Percentiles rank a stretch among this genome's conserved stretches.
These are phyloP conservation scores for Multifurca ochricompacta DNA, from an alignment of 768 basidiomycete genomes.

Conservation along the genomic window DNA sequence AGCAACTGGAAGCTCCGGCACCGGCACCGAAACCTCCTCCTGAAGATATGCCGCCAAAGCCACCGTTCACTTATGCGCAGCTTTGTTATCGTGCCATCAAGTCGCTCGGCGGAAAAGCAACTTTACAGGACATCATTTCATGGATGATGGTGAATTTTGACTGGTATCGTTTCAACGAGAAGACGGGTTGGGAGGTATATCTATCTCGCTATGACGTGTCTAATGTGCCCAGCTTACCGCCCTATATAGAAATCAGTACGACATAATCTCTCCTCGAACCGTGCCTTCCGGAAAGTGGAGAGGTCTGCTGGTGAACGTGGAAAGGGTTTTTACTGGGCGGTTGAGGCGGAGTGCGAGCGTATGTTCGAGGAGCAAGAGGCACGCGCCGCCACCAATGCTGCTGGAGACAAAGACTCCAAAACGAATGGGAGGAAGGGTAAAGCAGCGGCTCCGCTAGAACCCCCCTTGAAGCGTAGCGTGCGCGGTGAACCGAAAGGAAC, in stretches of 20 bases:
- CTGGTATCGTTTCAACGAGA: constrained; percentile 82
- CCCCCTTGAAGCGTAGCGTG: constrained; percentile 60
- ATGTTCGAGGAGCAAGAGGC: constrained; percentile 64
- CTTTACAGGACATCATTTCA: constrained; percentile 81
- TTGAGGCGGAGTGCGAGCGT: constrained; percentile 68
- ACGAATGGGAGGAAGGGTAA: constrained; percentile 54
- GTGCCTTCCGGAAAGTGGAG: constrained; percentile 87
- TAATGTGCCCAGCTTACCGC: background rate
- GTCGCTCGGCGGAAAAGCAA: constrained; percentile 75
- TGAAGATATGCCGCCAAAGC: constrained; percentile 81
- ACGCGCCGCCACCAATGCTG: constrained; percentile 28
- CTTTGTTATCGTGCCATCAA: constrained; percentile 87
- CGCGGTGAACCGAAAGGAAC: constrained; percentile 53
- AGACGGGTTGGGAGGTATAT: constrained; percentile 84
- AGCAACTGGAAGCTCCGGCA: constrained; percentile 27
- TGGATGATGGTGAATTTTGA: constrained; percentile 89
- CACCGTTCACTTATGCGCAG: constrained; percentile 83
- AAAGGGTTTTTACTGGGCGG: constrained; percentile 91
- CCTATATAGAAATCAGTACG: constrained; percentile 69
- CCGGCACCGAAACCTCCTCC: constrained; percentile 41
- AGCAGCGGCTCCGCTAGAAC: constrained; percentile 40
- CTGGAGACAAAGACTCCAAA: constrained; percentile 35
- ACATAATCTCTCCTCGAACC: constrained; percentile 88
- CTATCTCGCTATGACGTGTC: constrained; percentile 1
- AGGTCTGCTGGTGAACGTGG: constrained; percentile 77